Percentiles rank a stretch among this genome's conserved stretches.
Evolutionary conservation across 441 rosid genomes (phyloP).

Genomic region (Gossypium aridum): DNA sequence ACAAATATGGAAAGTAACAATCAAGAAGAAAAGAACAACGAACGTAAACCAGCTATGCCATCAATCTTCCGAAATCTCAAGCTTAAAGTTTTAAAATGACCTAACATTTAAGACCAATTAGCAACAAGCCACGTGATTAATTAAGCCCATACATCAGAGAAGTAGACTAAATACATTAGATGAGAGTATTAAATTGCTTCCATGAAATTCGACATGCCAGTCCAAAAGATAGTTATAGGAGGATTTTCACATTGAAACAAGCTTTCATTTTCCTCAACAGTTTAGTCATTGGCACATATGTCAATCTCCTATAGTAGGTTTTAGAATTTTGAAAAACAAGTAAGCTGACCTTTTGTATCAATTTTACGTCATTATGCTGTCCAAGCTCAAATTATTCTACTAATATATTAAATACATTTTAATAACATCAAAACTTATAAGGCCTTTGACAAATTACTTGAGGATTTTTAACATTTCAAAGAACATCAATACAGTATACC

Average conservation of each 20-base stretch:
- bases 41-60: background rate
- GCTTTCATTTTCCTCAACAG: background rate
- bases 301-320: slow-evolving; percentile 5
- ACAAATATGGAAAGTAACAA: background rate
- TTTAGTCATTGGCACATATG: background rate
- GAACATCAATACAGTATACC: slow-evolving; percentile 30
- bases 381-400: background rate
- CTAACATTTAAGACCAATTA: background rate
- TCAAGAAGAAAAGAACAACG: background rate
- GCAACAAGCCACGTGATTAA: background rate
- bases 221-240: background rate
- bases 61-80: background rate
- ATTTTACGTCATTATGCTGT: background rate
- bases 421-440: background rate
- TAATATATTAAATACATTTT: background rate
- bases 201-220: background rate
- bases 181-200: background rate
- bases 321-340: background rate
- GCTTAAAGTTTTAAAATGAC: background rate
- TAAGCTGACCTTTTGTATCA: background rate
- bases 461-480: background rate
- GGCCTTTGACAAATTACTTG: background rate
- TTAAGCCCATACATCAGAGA: background rate
- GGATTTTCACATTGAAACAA: background rate
- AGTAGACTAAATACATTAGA: background rate